Evolutionary conservation across 2,329 filamentous ascomycete species (phyloP).

Genomic region (Didymellaceae sp.): DNA sequence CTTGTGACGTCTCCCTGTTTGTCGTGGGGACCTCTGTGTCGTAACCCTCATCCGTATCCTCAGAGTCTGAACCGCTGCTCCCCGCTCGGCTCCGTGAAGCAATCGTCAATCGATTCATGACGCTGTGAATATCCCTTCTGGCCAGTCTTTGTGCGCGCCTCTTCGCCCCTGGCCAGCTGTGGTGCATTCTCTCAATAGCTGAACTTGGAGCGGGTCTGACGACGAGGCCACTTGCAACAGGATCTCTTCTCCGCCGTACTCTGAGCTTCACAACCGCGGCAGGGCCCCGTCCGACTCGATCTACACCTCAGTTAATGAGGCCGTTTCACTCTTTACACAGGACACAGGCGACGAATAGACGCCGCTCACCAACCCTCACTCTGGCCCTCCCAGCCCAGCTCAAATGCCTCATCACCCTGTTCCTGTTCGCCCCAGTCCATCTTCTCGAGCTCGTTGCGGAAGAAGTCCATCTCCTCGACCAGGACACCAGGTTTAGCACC

Average conservation of each 20-base stretch:
- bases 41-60: not conserved
- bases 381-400: constrained; percentile 34
- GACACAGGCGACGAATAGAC: no score
- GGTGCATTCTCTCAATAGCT: not conserved
- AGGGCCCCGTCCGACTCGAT: not conserved
- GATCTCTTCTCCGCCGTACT: not conserved
- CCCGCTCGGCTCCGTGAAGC: not conserved
- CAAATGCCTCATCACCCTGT: constrained; percentile 33
- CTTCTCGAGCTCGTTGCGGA: constrained; percentile 57
- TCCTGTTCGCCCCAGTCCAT: constrained; percentile 52
- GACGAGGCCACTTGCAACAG: not conserved
- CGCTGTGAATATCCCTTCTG: not conserved
- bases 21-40: no score
- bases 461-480: constrained; percentile 57
- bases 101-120: not conserved
- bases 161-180: not conserved
- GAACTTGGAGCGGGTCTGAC: not conserved
- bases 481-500: constrained; percentile 52
- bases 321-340: no score
- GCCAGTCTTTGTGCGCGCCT: no score
- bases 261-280: not conserved
- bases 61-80: not conserved
- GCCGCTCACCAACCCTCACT: constrained; percentile 40
- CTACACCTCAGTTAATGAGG: not conserved
- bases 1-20: no score